Evolutionary conservation across 73 alveolate genomes (phyloP).

Genomic region (Tetrahymena thermophila): DNA sequence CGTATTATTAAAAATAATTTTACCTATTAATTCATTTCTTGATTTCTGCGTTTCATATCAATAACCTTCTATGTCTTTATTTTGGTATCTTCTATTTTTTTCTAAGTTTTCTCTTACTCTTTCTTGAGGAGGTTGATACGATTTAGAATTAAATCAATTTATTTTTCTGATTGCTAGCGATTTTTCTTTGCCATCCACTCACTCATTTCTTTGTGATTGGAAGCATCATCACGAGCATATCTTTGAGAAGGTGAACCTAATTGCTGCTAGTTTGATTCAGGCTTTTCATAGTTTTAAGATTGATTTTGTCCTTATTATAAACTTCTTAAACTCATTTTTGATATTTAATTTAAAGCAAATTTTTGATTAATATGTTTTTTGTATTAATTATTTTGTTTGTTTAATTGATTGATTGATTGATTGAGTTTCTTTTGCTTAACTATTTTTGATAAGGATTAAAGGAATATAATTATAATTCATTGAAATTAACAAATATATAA

Average conservation of each 20-base stretch:
- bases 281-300: neutral
- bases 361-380: neutral
- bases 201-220: neutral
- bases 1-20: neutral
- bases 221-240: neutral
- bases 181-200: neutral
- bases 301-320: neutral
- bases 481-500: neutral
- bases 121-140: neutral
- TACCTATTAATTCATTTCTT: neutral
- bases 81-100: neutral
- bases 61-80: neutral
- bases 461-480: neutral
- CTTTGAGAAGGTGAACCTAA: neutral
- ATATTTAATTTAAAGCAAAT: neutral
- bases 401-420: neutral
- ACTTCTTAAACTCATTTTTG: neutral
- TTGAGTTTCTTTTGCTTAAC: neutral
- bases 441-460: neutral
- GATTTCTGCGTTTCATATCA: neutral
- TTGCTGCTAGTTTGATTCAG: neutral
- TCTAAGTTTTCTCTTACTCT: neutral
- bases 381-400: neutral
- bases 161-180: neutral
- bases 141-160: neutral